Evolutionary conservation across 2,329 filamentous ascomycete species (phyloP), one percentile per base, ranked within the genome.

Genomic region (Sporothrix sp.): DNA sequence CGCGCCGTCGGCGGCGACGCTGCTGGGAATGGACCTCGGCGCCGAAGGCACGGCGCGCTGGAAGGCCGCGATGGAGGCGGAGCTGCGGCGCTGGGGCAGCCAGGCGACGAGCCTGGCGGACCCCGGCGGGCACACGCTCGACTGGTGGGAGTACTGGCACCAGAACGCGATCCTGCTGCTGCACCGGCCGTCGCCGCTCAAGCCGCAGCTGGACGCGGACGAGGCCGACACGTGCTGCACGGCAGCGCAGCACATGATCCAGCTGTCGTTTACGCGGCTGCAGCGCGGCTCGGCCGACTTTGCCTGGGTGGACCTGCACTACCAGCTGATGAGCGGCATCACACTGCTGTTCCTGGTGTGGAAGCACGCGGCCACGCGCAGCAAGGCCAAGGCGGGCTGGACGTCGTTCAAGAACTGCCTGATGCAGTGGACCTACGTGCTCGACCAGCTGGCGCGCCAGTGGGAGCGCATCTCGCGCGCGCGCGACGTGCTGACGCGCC

Each of bases 241-340:
- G 4, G 56, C 58, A 0, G 55, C 58, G 1, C 55, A 57, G 36
- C 54, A 47, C n/a, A 54, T 59, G 40, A 55, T 60, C 13, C 57
- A 58, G 7, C 51, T 59, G 7, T 55, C 57, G 1, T 60, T 60
- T 16, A 55, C 51, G n/a, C 33, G 48, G 13, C 40, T 50, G 3
- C 47, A 51, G 30, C 28, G 42, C 5, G 54, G 55, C 3, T 46
- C 54, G 4, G 51, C 53, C 7, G 57, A 59, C 23, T 57, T 58
- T 27, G 56, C 56, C 2, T 60, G 57, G 58, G 52, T 59, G 7
- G 57, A 59, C 21, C 50, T 60, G 2, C 58, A 60, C 48, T 56
- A 58, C 48, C 58, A 60, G 28, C 49, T 59, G 7, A 57, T 60
- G 55, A 56, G 57, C 46, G 58, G 58, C 14, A 58, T 60, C 33